A percentile compares a stretch with the other conserved stretches of the same genome.
Conservation (phyloP, 495 filamentous ascomycete species). For the Coniosporium apollinis region DNA sequence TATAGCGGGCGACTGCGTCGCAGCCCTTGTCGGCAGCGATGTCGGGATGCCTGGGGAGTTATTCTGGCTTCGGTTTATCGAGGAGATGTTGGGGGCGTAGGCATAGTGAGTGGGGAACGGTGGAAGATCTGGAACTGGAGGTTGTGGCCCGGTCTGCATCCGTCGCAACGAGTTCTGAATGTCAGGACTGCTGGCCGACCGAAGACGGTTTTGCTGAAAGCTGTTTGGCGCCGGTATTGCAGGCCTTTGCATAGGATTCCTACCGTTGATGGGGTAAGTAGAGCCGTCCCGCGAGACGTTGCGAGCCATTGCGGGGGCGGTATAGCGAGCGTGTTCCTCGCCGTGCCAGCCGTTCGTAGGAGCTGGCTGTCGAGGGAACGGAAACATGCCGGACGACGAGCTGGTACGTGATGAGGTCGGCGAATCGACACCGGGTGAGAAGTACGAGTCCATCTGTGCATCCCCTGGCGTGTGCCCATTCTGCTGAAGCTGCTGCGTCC, state of each 20-base stretch:
- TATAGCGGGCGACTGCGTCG: no score
- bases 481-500: slow-evolving; percentile 42
- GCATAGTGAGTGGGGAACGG: slow-evolving; percentile 46
- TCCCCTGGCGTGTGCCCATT: slow-evolving; percentile 35
- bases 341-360: slow-evolving; percentile 41
- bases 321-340: slow-evolving; percentile 61
- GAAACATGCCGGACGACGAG: slow-evolving; percentile 51
- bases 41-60: slow-evolving; percentile 43
- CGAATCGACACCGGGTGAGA: slow-evolving; percentile 74
- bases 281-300: slow-evolving; percentile 64
- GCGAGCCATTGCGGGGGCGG: slow-evolving; percentile 70
- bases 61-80: slow-evolving; percentile 49
- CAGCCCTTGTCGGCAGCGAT: no score
- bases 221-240: slow-evolving; percentile 35
- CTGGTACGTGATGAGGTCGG: slow-evolving; percentile 71
- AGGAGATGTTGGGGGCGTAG: slow-evolving; percentile 27
- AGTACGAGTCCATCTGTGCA: slow-evolving; percentile 54
- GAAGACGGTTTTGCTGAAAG: slow-evolving; percentile 35
- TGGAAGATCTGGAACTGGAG: slow-evolving; percentile 49
- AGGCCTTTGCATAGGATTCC: slow-evolving; percentile 30
- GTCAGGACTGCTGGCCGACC: slow-evolving; percentile 56
- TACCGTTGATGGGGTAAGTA: not conserved
- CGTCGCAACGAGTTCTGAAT: slow-evolving; percentile 41
- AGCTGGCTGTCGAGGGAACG: slow-evolving; percentile 59
- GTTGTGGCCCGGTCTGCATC: slow-evolving; percentile 39